Conservation (phyloP, 2,329 filamentous ascomycete genomes). For the Cladophialophora carrionii region DNA sequence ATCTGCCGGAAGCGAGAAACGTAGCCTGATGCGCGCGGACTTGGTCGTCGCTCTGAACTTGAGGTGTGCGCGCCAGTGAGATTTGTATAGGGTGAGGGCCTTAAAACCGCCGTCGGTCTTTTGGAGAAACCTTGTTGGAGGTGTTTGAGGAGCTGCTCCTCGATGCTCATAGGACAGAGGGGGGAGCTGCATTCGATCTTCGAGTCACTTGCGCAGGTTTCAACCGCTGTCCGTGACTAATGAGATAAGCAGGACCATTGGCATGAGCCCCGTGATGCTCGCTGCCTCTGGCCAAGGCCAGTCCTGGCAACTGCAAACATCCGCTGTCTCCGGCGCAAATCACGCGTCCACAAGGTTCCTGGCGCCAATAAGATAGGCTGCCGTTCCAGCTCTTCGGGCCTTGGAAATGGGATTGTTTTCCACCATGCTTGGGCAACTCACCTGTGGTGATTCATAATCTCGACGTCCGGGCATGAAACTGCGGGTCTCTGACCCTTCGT, state of each 20-base stretch:
- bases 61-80: slow-evolving; percentile 5
- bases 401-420: background rate
- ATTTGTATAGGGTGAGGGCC: slow-evolving; percentile 6
- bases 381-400: background rate
- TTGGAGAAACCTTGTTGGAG: slow-evolving; percentile 10
- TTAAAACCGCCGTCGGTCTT: background rate
- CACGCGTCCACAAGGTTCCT: background rate
- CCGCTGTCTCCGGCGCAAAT: background rate
- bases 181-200: slow-evolving; percentile 8
- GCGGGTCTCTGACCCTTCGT: background rate
- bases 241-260: slow-evolving; percentile 12
- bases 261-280: background rate
- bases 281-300: background rate
- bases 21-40: slow-evolving; percentile 10
- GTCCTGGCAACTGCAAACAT: background rate
- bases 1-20: slow-evolving; percentile 17
- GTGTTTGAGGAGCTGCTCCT: slow-evolving; percentile 6
- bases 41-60: background rate
- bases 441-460: background rate
- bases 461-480: background rate
- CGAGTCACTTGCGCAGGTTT: slow-evolving; percentile 7
- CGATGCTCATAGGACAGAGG: background rate
- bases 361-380: background rate
- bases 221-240: slow-evolving; percentile 8
- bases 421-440: background rate